A percentile compares a stretch with the other conserved stretches of the same genome.
These are phyloP conservation scores for Aaosphaeria arxii DNA, from an alignment of 2,329 filamentous ascomycete genomes.

Conservation along the genomic window DNA sequence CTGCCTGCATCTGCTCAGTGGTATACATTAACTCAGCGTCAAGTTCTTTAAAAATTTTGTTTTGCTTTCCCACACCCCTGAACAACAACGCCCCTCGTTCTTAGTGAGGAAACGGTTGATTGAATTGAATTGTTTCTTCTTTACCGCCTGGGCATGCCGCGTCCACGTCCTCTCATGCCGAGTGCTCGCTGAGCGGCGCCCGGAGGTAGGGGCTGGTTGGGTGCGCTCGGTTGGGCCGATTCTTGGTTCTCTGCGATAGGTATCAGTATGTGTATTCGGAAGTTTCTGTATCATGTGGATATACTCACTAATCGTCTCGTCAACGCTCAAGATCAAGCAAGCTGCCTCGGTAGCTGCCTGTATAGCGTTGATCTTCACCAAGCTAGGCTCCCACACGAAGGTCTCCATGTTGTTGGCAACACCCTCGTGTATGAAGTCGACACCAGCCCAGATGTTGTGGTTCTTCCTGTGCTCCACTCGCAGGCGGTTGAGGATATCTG, in stretches of 20 bases:
- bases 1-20: no score
- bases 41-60: no score
- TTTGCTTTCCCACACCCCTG: no score
- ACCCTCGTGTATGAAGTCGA: conserved; percentile 91
- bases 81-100: no score
- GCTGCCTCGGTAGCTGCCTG: conserved; percentile 93
- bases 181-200: conserved; percentile 83
- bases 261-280: conserved; percentile 14
- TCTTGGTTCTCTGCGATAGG: conserved; percentile 73
- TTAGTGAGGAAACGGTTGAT: no score
- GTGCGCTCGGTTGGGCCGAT: conserved; percentile 78
- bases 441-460: conserved; percentile 89
- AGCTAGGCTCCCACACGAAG: conserved; percentile 95
- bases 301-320: conserved; percentile 85
- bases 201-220: conserved; percentile 61
- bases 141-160: conserved; percentile 80
- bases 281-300: background rate
- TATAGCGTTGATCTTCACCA: conserved; percentile 96
- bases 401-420: conserved; percentile 90
- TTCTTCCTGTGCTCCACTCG: conserved; percentile 88
- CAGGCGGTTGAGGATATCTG: conserved; percentile 93
- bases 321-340: conserved; percentile 92
- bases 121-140: background rate
- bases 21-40: no score
- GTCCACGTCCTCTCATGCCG: conserved; percentile 64